Base-by-base conservation (phyloP, 352 stramenopile species). In the Phytophthora tentaculata region DNA sequence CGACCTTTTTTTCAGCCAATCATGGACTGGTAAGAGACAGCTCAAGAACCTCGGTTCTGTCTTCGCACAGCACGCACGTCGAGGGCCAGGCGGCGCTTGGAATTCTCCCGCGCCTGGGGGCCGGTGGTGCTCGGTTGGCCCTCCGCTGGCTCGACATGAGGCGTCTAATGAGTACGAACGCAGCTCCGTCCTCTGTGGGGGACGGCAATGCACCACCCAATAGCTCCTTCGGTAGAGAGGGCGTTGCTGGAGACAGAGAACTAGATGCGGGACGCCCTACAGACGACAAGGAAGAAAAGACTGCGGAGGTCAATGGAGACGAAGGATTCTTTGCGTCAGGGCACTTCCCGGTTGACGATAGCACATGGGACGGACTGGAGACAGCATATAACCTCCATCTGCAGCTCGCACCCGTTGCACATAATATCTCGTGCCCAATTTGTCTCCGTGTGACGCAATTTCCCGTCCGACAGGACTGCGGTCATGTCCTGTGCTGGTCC, bases 391-490 rank as follows among this genome's bases (percentile, higher is more conserved):
- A 71, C 22, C 58, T 75, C n/a, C 71, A 77, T 47, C 41, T 74
- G 56, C 76, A 82, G 61, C 71, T 81, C 8, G 62, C 50, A 2
- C 29, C 66, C 6, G 39, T 45, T n/a, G 13, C 23, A 22, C 32
- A 56, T 35, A 54, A 32, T 19, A 70, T 77, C 51, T 52, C 71
- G 50, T 89, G 80, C 7, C 78, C 80, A 37, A 80, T 89, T 51
- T 89, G 78, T 41, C 71, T 89, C 19, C 73, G 67, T 8, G 24
- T 69, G 19, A 76, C 66, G 35, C 76, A 83, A 64, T 60, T 74
- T 19, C 73, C 80, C 16, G 61, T 81, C 43, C 80, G 67, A 4
- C 80, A 88, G 53, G 64, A 78, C n/a, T 88, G 80, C 45, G 80
- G 80, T 14, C 80, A 88, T 51, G 76, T 80, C 9, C 68, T 88